Base-by-base conservation (phyloP, 768 basidiomycete genomes). In the Mrakia hoshinonis region DNA sequence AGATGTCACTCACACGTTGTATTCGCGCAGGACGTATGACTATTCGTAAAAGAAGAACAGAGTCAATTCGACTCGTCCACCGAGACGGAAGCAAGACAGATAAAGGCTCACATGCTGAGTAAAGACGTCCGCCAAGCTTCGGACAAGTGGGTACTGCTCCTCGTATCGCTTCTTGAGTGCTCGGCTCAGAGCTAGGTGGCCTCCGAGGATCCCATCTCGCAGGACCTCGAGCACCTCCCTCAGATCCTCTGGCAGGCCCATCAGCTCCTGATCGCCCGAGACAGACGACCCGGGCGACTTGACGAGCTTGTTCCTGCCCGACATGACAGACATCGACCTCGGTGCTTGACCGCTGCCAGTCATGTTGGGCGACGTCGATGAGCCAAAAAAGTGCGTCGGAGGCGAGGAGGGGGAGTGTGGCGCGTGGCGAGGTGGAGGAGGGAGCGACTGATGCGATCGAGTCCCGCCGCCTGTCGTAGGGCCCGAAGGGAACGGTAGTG, bases 71-170 rank as follows among this genome's bases (percentile, higher is more conserved):
- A n/a, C 39, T 20, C 36, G 0, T 47, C 39, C 22, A 3, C 4
- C 3, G 0, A 55, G 26, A 31, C 46, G n/a, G 29, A 63, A 73
- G 38, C 61, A 31, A 26, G 22, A 43, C 66, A n/a, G 12, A 47
- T 68, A 43, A 61, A 73, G 31, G 73, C 89, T 80, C 78, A 95
- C 93, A 81, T 91, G 92, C 12, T 88, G 85, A 29, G 93, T 90
- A 80, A 97, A 97, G n/a, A 97, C 91, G 76, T 97, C 94, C 68
- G 94, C 93, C 48, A 97, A 84, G 36, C 88, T 90, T 66, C 94
- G 84, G 46, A 97, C 94, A 46, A 97, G 84, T 18, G 94, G 94
- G 77, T 90, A 98, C 75, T 97, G 94, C 75, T 96, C 92, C 68
- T 95, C 92, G 74, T 97, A 98, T 51, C 93, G 84, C 80, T 90